Evolutionary conservation across 768 basidiomycete genomes (phyloP).

Genomic region (Agaricus subrufescens): DNA sequence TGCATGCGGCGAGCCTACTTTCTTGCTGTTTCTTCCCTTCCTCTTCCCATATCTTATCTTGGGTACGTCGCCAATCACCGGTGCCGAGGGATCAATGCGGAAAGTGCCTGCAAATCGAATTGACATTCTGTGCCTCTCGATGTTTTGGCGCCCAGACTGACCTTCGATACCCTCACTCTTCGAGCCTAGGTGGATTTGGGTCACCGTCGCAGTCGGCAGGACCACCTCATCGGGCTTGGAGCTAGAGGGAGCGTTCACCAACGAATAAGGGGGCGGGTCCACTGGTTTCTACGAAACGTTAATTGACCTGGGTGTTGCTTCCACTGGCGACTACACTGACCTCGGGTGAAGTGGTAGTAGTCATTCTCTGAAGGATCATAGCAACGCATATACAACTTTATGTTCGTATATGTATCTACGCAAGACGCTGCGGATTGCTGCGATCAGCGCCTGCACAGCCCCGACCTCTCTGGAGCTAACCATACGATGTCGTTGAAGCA

Average conservation of each 20-base stretch:
- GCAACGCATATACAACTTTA: background rate
- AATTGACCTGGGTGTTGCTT: background rate
- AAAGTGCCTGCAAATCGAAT: constrained; percentile 29
- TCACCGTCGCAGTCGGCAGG: constrained; percentile 17
- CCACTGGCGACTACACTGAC: background rate
- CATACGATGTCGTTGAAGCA: constrained; percentile 25
- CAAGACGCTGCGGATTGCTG: background rate
- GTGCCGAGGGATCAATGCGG: constrained; percentile 32
- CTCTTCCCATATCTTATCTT: constrained; percentile 9
- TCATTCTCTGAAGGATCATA: constrained; percentile 10
- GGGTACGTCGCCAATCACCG: constrained; percentile 20
- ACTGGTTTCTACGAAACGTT: constrained; percentile 8
- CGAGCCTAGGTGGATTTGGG: constrained; percentile 28
- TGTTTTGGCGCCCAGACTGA: constrained; percentile 6
- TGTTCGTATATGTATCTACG: background rate
- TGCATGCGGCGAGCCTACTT: constrained; percentile 24
- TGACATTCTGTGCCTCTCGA: background rate
- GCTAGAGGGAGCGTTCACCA: too few relatives aligned
- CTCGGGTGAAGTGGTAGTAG: background rate
- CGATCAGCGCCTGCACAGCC: background rate
- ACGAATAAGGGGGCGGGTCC: constrained; percentile 21
- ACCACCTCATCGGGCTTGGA: background rate
- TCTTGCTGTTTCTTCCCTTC: constrained; percentile 18
- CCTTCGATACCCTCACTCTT: constrained; percentile 28
- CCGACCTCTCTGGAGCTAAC: too few relatives aligned